These are phyloP conservation scores for Rosa hybrid DNA, from an alignment of 331 rosid genomes.

Conservation along the genomic window DNA sequence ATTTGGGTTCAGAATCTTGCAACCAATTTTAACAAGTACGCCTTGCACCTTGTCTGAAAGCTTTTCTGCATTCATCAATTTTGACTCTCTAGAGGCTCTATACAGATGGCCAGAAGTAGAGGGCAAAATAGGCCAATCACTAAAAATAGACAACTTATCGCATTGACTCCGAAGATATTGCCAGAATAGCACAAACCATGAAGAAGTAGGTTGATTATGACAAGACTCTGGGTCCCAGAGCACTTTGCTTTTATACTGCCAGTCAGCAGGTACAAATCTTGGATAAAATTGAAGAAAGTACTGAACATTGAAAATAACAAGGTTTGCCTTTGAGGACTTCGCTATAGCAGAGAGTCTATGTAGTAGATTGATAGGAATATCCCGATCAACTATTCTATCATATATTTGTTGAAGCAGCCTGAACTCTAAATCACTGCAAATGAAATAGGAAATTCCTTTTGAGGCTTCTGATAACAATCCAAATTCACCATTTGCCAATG, in stretches of 20 bases:
- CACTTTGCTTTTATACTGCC: slow-evolving; percentile 83
- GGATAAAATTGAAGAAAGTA: slow-evolving; percentile 69
- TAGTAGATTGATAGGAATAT: slow-evolving; percentile 56
- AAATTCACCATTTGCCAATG: slow-evolving; percentile 87
- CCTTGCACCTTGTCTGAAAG: slow-evolving; percentile 57
- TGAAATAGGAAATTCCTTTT: slow-evolving; percentile 68
- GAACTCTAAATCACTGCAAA: slow-evolving; percentile 83
- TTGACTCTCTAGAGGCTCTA: slow-evolving; percentile 68
- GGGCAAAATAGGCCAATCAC: slow-evolving; percentile 97
- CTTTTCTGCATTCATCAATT: slow-evolving; percentile 65
- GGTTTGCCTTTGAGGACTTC: slow-evolving; percentile 73
- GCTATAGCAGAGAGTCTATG: slow-evolving; percentile 84
- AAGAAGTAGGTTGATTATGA: slow-evolving; percentile 66
- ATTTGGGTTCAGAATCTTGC: slow-evolving; percentile 60
- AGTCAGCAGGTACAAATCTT: slow-evolving; percentile 75
- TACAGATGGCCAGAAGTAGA: slow-evolving; percentile 74
- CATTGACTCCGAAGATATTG: slow-evolving; percentile 62
- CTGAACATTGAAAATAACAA: slow-evolving; percentile 56
- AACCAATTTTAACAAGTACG: slow-evolving; percentile 74
- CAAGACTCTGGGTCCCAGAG: slow-evolving; percentile 73
- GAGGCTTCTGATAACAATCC: slow-evolving; percentile 66
- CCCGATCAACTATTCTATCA: slow-evolving; percentile 68
- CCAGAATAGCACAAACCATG: slow-evolving; percentile 89
- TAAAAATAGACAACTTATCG: slow-evolving; percentile 55
- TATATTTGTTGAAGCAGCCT: slow-evolving; percentile 59